phyloP scores from a whole-genome alignment of 805 yeast genomes.

The Starmera pachycereana region DNA sequence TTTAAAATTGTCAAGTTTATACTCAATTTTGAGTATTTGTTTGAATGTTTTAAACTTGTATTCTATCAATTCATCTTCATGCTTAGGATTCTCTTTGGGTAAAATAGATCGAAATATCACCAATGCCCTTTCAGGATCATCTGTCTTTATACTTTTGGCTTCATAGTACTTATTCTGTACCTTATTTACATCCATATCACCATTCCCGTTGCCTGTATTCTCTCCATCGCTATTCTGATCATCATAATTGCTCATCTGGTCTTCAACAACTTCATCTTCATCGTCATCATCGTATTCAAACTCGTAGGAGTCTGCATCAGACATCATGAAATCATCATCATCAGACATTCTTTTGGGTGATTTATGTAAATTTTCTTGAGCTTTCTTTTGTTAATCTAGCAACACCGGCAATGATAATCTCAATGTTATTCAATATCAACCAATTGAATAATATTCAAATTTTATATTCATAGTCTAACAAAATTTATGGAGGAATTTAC shows the following conservation, averaged over 20 bases:
- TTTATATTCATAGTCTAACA: too few relatives aligned
- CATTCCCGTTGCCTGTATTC: conserved; percentile 4
- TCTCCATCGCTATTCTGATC: conserved; percentile 15
- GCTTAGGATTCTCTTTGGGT: conserved; percentile 25
- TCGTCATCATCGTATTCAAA: conserved; percentile 18
- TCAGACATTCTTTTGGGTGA: conserved; percentile 11
- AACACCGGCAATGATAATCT: too few relatives aligned
- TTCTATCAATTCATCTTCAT: conserved; percentile 21
- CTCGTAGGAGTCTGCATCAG: conserved; percentile 20
- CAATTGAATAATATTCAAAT: too few relatives aligned
- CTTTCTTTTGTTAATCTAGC: too few relatives aligned
- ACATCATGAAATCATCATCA: conserved; percentile 20
- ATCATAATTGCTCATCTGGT: conserved; percentile 16
- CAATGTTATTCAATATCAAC: too few relatives aligned
- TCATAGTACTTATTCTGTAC: conserved; percentile 20
- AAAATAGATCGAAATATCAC: conserved; percentile 9
- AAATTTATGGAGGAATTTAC: too few relatives aligned
- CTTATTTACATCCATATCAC: conserved; percentile 14
- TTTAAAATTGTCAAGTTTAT: conserved; percentile 8
- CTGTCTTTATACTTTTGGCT: conserved; percentile 15
- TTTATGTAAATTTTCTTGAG: too few relatives aligned
- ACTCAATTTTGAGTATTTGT: conserved; percentile 15
- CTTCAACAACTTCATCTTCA: conserved; percentile 3
- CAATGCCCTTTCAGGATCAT: conserved; percentile 14
- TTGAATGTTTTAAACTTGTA: conserved; percentile 17